Percentiles rank a stretch among this genome's conserved stretches.
Evolutionary conservation across 108 stramenopile genomes (phyloP).

Genomic region (Epithemia pelagica): DNA sequence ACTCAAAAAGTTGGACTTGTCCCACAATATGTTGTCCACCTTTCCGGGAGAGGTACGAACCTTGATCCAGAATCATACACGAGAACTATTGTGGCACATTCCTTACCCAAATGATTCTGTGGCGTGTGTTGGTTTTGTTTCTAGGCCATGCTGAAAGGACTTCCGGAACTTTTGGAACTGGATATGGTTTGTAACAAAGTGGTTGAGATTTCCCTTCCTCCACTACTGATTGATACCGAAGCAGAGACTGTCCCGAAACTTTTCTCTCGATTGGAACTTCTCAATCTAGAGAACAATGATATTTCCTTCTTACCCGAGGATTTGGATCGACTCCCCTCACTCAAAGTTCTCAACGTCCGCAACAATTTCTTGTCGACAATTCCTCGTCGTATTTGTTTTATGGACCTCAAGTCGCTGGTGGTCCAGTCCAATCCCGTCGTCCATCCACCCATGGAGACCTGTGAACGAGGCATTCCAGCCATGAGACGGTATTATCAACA

Average conservation of each 20-base stretch:
- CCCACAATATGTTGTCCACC: conserved; percentile 50
- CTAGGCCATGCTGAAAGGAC: conserved; percentile 48
- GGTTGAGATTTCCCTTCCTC: conserved; percentile 38
- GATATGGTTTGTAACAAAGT: conserved; percentile 72
- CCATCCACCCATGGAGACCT: conserved; percentile 74
- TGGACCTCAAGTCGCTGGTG: conserved; percentile 66
- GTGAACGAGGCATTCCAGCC: conserved; percentile 59
- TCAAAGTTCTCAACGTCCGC: conserved; percentile 54
- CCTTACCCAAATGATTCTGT: too few relatives aligned
- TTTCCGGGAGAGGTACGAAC: conserved; percentile 56
- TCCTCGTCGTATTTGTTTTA: conserved; percentile 70
- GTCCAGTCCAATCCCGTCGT: conserved; percentile 69
- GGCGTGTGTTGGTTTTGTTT: not conserved
- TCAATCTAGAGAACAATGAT: conserved; percentile 68
- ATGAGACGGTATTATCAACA: conserved; percentile 67
- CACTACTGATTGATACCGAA: too few relatives aligned
- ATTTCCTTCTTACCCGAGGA: conserved; percentile 55
- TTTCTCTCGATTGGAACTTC: conserved; percentile 52
- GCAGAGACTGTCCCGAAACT: too few relatives aligned
- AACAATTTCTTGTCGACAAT: conserved; percentile 63
- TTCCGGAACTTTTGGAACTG: conserved; percentile 58
- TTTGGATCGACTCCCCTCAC: conserved; percentile 42
- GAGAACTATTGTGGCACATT: too few relatives aligned
- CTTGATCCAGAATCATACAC: not conserved
- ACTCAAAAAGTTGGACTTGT: conserved; percentile 43